Base-by-base conservation (phyloP, 1,284 basidiomycete genomes). In the Cronartium ribicola region DNA sequence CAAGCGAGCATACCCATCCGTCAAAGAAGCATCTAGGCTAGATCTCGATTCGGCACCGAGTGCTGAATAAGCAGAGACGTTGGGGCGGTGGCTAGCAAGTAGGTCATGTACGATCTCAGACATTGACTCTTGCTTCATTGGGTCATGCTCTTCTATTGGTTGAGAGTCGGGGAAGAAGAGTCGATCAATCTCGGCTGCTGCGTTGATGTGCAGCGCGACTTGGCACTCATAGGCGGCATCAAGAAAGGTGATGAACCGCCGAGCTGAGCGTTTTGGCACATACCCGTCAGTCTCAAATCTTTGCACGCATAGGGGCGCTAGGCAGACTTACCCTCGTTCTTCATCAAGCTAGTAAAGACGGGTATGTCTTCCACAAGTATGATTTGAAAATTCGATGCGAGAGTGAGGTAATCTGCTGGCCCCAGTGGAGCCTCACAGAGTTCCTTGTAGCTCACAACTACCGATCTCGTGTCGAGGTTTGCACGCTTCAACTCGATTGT, bases 351-450 rank as follows among this genome's bases (percentile, higher is more conserved):
- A 13, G 83, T 83, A 2, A 90, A 83, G 40, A 87, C 77, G 0
- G 88, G 88, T 20, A 89, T 84, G 44, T 85, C 82, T 63, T 86
- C 86, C 68, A 90, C 83, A 76, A 86, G 83, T 70, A 89, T 81
- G 0, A 86, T 87, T 72, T 84, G 83, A 77, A 84, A 88, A 1
- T 83, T 84, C 0, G 86, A 86, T 0, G 87, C 86, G 8, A 90
- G 81, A 0, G 87, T 86, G 55, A 89, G 82, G 79, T 89, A 90
- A 80, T 90, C 88, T 8, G 88, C 89, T 1, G 88, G 84, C 0
- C 88, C 88, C 0, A 89, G 82, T 0, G 88, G 41, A 61, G 60
- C 36, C 63, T 70, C 67, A 36, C 67, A 70, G 40, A 70, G 59
- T 46, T 70, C 60, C 39, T 70, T 41, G 70, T 66, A 66, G 29